Evolutionary conservation across 768 basidiomycete species (phyloP), one percentile per base, ranked within the genome.

Genomic region (Lentinula aciculospora): DNA sequence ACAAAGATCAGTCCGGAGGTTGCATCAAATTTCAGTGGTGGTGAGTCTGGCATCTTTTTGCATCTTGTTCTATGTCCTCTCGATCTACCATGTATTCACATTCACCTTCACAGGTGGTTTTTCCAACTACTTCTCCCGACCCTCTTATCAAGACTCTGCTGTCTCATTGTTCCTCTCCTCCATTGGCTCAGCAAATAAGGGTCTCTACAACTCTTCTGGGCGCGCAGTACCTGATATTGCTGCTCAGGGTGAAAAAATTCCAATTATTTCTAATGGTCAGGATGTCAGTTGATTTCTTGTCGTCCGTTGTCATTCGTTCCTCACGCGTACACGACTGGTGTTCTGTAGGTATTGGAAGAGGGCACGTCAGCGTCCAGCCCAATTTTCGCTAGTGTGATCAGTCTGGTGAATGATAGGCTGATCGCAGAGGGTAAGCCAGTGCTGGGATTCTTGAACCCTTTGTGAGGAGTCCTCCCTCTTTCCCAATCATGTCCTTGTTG

Each of bases 321-420:
- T 40, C 60, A 44, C 70, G 15, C 0, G 58, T n/a, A n/a, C n/a
- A n/a, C n/a, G n/a, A n/a, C n/a, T n/a, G n/a, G n/a, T n/a, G n/a
- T n/a, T n/a, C n/a, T n/a, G n/a, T 17, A 47, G 29, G 46, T 17
- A n/a, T 45, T 59, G 1, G 67, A 74, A 34, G 67, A 50, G 4
- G 82, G 82, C 40, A 83, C 81, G 3, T 80, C 79, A 5, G 75
- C 75, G 15, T 50, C 79, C 0, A 56, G 73, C n/a, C 81, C 81
- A 0, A 74, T 78, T 4, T 79, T 83, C 59, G 72, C 79, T 0
- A 71, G 71, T 27, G 67, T 81, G 53, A 67, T 81, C 25, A 67
- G 75, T 0, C 70, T 81, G 61, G 63, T 81, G 32, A 79, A 81
- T 49, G 72, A 77, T 42, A 73, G 71, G 2, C 72, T 75, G 12